Evolutionary conservation across 176 grass and related monocot species (phyloP), one percentile per base, ranked within the genome.

Genomic region (Phyllostachys edulis): DNA sequence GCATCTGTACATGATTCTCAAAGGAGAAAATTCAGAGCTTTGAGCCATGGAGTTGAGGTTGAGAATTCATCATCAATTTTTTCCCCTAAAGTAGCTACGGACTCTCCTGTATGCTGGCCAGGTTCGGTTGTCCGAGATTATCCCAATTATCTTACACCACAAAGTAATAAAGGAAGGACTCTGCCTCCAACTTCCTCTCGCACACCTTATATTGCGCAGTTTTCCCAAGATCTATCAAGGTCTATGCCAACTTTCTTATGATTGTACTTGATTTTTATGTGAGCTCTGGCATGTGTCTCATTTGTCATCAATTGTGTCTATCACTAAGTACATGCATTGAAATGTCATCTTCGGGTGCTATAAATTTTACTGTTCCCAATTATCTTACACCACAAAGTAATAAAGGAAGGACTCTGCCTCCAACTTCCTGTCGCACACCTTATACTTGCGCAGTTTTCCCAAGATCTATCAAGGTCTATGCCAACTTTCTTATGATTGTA

Each of bases 131-230:
- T 87, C 18, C 44, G 8, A 47, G 76, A 51, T 47, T 78, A 76
- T 87, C 45, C 57, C 7, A 82, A 67, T 34, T 85, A 94, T 89
- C 17, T 84, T 91, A 89, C 87, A 77, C 87, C 87, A 78, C 80
- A 89, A 52, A 85, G 70, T 85, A 79, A 81, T 65, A 91, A 88
- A 87, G 29, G 73, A 84, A 89, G 73, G 52, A 47, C 47, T 56
- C 66, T 62, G 73, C 71, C 52, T 65, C 77, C 68, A 27, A 23
- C 44, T 79, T 69, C 81, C 15, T 86, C 73, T 42, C 64, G 39
- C 23, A 79, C 77, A 64, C 84, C 87, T 71, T 85, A 91, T 72
- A 82, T 52, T 59, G 87, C 66, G 76, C 92, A 66, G 44, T 94
- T 67, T 91, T 89, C 38, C 27, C 68, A 29, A 85, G 67, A 85